A percentile compares a stretch with the other conserved stretches of the same genome.
These are phyloP conservation scores for Ambrosiella beaveri DNA, from an alignment of 2,329 filamentous ascomycete species.

Conservation along the genomic window DNA sequence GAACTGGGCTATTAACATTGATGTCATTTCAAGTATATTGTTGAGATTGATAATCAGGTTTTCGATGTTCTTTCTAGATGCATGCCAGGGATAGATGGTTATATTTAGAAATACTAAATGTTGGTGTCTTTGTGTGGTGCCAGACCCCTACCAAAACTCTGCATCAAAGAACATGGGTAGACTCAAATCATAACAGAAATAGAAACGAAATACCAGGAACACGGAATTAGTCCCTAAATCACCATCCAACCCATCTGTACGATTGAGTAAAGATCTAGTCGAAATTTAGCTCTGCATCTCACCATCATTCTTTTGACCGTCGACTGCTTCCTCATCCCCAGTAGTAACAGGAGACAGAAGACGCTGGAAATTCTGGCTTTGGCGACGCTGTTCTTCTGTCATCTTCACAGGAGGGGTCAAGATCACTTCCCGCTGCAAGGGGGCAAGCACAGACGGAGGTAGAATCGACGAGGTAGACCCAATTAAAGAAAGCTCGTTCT, in stretches of 20 bases:
- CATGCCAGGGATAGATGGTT: not conserved
- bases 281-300: not conserved
- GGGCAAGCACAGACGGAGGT: conserved; percentile 38
- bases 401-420: conserved; percentile 44
- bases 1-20: too few species aligned
- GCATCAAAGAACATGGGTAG: not conserved
- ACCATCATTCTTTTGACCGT: not conserved
- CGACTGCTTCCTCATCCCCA: not conserved
- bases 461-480: conserved; percentile 31
- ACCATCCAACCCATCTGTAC: too few species aligned
- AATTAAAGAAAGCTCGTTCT: conserved; percentile 15
- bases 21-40: too few species aligned
- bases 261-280: not conserved
- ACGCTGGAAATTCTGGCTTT: conserved; percentile 10
- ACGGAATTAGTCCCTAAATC: not conserved
- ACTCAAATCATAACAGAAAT: not conserved
- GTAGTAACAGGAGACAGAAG: not conserved
- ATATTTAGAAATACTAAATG: not conserved
- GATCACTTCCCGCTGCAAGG: conserved; percentile 38
- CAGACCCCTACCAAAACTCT: not conserved
- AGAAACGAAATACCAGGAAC: not conserved
- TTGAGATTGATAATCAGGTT: too few species aligned
- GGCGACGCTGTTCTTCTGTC: conserved; percentile 18
- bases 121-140: not conserved
- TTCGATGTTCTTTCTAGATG: not conserved